Evolutionary conservation across 148 eudicot species (phyloP).

Genomic region (Rhododendron mucronatum): DNA sequence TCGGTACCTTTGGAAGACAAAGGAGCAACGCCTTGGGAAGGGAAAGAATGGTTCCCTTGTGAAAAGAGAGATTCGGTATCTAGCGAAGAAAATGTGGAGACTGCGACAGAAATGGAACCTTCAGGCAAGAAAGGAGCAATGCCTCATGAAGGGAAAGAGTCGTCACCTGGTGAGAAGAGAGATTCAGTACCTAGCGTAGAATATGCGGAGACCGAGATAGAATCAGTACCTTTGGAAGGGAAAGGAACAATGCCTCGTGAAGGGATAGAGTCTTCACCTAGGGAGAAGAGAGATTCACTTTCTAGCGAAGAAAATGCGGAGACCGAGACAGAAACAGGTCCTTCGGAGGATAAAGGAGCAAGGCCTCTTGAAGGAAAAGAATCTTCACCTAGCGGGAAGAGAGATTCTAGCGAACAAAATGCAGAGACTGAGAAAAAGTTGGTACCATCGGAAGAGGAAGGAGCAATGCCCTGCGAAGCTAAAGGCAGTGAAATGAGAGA

Average conservation of each 20-base stretch:
- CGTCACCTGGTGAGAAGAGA: background rate
- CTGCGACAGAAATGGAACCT: conserved; percentile 10
- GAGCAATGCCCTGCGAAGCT: background rate
- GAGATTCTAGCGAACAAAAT: background rate
- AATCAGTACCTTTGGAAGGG: conserved; percentile 7
- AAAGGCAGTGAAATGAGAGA: background rate
- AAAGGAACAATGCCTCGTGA: background rate
- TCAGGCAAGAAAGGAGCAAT: conserved; percentile 4
- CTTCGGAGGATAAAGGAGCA: conserved; percentile 4
- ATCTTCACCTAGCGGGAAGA: background rate
- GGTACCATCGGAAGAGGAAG: conserved; percentile 1
- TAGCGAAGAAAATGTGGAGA: background rate
- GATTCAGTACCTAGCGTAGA: background rate
- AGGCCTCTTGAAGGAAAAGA: background rate
- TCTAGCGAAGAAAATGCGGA: background rate
- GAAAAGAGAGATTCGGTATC: background rate
- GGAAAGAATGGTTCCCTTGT: background rate
- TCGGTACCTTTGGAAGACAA: conserved; percentile 4
- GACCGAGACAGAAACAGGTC: conserved; percentile 11
- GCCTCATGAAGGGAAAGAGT: background rate
- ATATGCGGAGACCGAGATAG: conserved; percentile 7
- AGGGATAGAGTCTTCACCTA: background rate
- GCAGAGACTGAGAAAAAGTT: conserved; percentile 13
- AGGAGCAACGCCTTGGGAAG: background rate
- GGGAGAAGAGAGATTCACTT: background rate